phyloP scores from a whole-genome alignment of 2,329 filamentous ascomycete species.

The Cryphonectria carpinicola region DNA sequence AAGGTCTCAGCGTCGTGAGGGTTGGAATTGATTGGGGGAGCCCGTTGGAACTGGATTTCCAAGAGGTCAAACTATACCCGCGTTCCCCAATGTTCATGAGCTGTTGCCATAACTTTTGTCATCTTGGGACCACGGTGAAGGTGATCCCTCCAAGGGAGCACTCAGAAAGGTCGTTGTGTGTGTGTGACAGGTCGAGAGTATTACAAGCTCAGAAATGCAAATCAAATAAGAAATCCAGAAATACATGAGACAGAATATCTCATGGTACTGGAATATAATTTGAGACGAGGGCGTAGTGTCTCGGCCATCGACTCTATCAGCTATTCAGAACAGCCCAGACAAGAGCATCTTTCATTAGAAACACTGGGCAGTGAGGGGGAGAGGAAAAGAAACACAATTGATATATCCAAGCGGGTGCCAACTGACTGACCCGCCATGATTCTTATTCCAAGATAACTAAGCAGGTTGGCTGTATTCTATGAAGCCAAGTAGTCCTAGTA shows the following conservation, averaged over 20 bases:
- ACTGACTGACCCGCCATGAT: slow-evolving; percentile 14
- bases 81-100: not conserved
- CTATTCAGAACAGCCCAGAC: not conserved
- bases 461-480: slow-evolving; percentile 15
- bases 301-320: not conserved
- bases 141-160: not conserved
- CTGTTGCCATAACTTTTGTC: not conserved
- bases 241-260: not conserved
- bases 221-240: not conserved
- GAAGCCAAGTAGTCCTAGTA: not conserved
- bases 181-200: no score
- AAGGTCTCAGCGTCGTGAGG: slow-evolving; percentile 63
- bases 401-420: slow-evolving; percentile 12
- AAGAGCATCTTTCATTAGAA: not conserved
- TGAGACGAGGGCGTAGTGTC: no score
- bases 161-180: no score
- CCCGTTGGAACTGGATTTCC: not conserved
- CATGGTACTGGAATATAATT: not conserved
- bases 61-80: not conserved
- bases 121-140: not conserved
- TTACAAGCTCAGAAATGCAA: no score
- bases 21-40: not conserved
- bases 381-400: not conserved
- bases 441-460: slow-evolving; percentile 20
- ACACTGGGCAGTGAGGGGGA: not conserved